Base-by-base conservation (phyloP, 208 protist species). In the Angomonas ambiguus region DNA sequence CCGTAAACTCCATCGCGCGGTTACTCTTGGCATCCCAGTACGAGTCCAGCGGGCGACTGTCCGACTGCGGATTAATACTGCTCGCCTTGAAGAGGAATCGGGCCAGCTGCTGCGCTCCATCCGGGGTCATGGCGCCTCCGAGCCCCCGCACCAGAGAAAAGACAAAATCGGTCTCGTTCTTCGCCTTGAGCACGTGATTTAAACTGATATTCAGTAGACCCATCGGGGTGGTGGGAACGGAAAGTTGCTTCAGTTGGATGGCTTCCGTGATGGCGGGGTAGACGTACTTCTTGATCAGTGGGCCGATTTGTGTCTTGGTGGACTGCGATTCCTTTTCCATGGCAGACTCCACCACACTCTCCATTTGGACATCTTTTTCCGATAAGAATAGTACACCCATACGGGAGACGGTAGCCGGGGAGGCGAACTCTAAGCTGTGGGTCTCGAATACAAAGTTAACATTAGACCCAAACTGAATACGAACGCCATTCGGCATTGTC, bases 321-420 rank as follows among this genome's bases (percentile, higher is more conserved):
- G 80, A 71, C 24, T 35, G 34, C 33, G 79, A 61, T 56, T 85
- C 76, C 62, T 77, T 69, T 56, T 58, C 55, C 63, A 98, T 64
- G 41, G 91, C 94, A 0, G 87, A 88, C 49, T 84, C 60, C 5
- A 98, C 85, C 22, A 98, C 83, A 51, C 65, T 80, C 69, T 93
- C 80, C 30, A 95, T 64, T 51, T 94, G 75, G 33, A 98, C 77
- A 64, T 99, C 96, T 65, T 97, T 91, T 42, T 97, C 94, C 0
- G 91, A 97, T 58, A 98, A 88, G 73, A 98, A 98, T 42, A 97
- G 82, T 18, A 99, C 96, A 69, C 95, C 97, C 84, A 94, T 94
- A 65, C 98, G 95, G 0, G 98, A 99, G 22, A 99, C 98, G 8
- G 98, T 99, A 25, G 98, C 98, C n/a, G 98, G 98, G n/a, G 98